Evolutionary conservation across 2,329 filamentous ascomycete genomes (phyloP).

Genomic region (Monilinia vaccinii-corymbosi): DNA sequence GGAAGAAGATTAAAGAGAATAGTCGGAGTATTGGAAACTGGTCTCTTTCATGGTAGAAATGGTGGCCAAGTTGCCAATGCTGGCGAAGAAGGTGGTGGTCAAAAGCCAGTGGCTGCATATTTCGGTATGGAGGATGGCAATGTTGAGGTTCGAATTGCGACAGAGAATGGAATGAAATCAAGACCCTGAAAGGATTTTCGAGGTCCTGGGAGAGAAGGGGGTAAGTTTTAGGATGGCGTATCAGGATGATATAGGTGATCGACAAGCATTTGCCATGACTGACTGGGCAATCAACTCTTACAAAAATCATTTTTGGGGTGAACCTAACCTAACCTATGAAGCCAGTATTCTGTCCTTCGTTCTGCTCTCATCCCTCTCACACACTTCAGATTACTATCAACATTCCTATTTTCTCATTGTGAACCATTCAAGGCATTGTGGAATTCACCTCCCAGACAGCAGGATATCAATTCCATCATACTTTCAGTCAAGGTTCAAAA

Average conservation of each 20-base stretch:
- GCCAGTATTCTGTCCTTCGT: background rate
- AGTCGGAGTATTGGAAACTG: slow-evolving; percentile 83
- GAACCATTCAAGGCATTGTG: too few species aligned
- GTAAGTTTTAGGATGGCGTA: background rate
- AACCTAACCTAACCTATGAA: background rate
- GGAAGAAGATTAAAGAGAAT: slow-evolving; percentile 69
- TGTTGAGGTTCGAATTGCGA: slow-evolving; percentile 45
- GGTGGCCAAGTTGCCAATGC: slow-evolving; percentile 58
- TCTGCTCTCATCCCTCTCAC: background rate
- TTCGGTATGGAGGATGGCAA: slow-evolving; percentile 80
- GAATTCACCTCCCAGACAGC: too few species aligned
- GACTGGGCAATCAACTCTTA: background rate
- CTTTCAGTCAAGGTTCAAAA: too few species aligned
- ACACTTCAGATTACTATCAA: too few species aligned
- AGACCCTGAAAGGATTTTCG: background rate
- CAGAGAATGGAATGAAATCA: slow-evolving; percentile 16
- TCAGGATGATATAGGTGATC: background rate
- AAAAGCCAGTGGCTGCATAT: slow-evolving; percentile 90
- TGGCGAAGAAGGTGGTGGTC: slow-evolving; percentile 56
- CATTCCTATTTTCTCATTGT: too few species aligned
- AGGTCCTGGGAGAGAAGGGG: background rate
- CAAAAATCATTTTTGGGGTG: background rate
- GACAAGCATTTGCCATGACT: background rate
- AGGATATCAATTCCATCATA: too few species aligned
- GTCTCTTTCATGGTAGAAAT: slow-evolving; percentile 77